Evolutionary conservation across 2,329 filamentous ascomycete species (phyloP), one percentile per base, ranked within the genome.

Genomic region (Diaporthe helianthi): DNA sequence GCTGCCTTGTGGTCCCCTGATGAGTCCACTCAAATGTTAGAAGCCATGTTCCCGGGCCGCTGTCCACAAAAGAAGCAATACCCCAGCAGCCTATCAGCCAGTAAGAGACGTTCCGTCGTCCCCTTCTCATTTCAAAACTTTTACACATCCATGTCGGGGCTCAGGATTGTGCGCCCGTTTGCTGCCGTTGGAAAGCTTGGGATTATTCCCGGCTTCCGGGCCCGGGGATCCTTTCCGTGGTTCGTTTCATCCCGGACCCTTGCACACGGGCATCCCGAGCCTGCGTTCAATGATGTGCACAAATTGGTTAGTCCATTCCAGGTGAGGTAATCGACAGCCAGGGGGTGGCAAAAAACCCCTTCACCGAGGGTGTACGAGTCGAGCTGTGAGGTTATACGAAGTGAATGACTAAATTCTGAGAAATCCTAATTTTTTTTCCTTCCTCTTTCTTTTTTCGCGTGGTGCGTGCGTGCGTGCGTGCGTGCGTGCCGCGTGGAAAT

Each of bases 81-180:
- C 31, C 58, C 58, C 22, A 33, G 58, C 44, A 61, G 58, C 19
- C 58, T 33, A n/a, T 13, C 19, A 63, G n/a, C 24, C 41, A 19
- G 41, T 22, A 24, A 33, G 24, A n/a, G 19, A 29, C 24, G 13
- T 44, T 26, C 22, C 19, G 41, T 33, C 19, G 31, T 5, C n/a
- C 41, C 29, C 31, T 49, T 53, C 65, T 67, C 65, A 67, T 67
- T 67, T 67, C 65, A 55, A 67, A 58, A 41, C 8, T 49, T 58
- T 65, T 38, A 26, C 52, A 22, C 15, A 58, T 51, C 65, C 65
- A 41, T 58, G 65, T 67, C 54, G 31, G 49, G n/a, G 26, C 8
- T 17, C 12, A 61, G 47, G 26, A 47, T 61, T 63, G 44, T 51
- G 49, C 52, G 65, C 65, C 64, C 52, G 52, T 51, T 41, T 41